Percentiles rank a stretch among this genome's conserved stretches.
Evolutionary conservation across 1,284 basidiomycete species (phyloP).

Genomic region (Cryptococcus wingfieldii): DNA sequence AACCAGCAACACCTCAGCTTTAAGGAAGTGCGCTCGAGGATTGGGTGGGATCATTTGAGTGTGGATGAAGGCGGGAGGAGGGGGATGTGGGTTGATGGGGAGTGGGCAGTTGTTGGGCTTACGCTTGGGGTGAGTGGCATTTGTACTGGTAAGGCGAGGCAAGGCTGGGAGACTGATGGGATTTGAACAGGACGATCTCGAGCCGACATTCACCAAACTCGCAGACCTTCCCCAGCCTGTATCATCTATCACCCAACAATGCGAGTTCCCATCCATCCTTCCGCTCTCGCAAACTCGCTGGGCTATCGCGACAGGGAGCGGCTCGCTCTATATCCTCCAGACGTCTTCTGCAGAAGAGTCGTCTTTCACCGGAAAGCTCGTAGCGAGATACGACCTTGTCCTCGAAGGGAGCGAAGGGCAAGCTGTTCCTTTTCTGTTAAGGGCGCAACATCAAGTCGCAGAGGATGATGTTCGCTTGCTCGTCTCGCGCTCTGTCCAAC

Average conservation of each 20-base stretch:
- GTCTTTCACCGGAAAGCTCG: constrained; percentile 47
- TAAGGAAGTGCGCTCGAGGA: constrained; percentile 71
- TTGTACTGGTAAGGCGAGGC: neutral
- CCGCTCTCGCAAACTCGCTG: constrained; percentile 57
- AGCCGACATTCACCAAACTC: constrained; percentile 58
- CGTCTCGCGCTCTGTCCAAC: constrained; percentile 21
- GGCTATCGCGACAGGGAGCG: constrained; percentile 68
- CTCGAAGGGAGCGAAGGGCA: neutral
- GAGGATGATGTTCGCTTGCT: constrained; percentile 20
- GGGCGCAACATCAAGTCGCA: constrained; percentile 17
- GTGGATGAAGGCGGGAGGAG: constrained; percentile 52
- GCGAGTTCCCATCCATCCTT: constrained; percentile 71
- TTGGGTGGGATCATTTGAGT: constrained; percentile 76
- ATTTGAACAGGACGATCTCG: constrained; percentile 52
- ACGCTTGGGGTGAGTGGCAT: constrained; percentile 49
- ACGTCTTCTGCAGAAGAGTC: constrained; percentile 41
- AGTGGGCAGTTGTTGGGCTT: constrained; percentile 62
- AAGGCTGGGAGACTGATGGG: constrained; percentile 6
- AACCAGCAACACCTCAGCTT: constrained; percentile 33
- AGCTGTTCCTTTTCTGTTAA: constrained; percentile 54
- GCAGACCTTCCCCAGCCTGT: constrained; percentile 58
- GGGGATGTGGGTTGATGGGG: constrained; percentile 64
- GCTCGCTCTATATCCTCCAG: constrained; percentile 59
- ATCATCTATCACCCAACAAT: constrained; percentile 22
- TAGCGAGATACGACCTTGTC: constrained; percentile 57